phyloP scores from a whole-genome alignment of 1,284 basidiomycete genomes.

The Hypsizygus ulmarius region DNA sequence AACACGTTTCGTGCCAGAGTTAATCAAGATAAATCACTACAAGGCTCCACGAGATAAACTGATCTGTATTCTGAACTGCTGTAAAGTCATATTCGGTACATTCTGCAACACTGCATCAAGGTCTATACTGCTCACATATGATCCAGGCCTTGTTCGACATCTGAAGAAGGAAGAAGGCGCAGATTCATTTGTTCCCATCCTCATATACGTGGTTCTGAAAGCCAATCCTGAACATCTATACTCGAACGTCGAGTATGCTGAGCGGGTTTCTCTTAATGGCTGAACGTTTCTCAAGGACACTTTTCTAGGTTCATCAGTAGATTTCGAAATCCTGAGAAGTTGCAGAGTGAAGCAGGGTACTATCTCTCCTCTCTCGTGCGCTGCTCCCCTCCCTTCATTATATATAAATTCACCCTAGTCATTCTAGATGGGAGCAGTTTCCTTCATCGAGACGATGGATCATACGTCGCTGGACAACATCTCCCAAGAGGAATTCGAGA shows the following conservation, averaged over 20 bases:
- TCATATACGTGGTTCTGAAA: conserved; percentile 93
- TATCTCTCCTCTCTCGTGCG: conserved; percentile 91
- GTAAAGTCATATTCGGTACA: conserved; percentile 98
- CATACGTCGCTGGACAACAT: conserved; percentile 91
- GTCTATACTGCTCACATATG: conserved; percentile 6
- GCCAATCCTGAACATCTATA: conserved; percentile 92
- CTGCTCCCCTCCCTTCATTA: conserved; percentile 6
- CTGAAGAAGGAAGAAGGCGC: conserved; percentile 77
- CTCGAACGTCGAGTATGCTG: conserved; percentile 88
- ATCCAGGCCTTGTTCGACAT: conserved; percentile 84
- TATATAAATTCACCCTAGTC: not conserved
- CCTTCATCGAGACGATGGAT: conserved; percentile 97
- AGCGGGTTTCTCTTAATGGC: not conserved
- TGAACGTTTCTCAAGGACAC: not conserved
- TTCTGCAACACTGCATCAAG: conserved; percentile 11
- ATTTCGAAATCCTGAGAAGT: conserved; percentile 86
- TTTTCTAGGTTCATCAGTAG: conserved; percentile 84
- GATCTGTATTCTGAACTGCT: conserved; percentile 96
- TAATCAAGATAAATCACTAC: conserved; percentile 97
- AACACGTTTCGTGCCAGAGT: conserved; percentile 49
- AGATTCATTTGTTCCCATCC: conserved; percentile 91
- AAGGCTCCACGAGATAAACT: conserved; percentile 98
- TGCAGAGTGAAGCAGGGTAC: conserved; percentile 95
- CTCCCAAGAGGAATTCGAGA: conserved; percentile 90
- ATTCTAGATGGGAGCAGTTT: conserved; percentile 80